A percentile compares a stretch with the other conserved stretches of the same genome.
These are phyloP conservation scores for Kernera saxatilis DNA, from an alignment of 345 rosid species.

Conservation along the genomic window DNA sequence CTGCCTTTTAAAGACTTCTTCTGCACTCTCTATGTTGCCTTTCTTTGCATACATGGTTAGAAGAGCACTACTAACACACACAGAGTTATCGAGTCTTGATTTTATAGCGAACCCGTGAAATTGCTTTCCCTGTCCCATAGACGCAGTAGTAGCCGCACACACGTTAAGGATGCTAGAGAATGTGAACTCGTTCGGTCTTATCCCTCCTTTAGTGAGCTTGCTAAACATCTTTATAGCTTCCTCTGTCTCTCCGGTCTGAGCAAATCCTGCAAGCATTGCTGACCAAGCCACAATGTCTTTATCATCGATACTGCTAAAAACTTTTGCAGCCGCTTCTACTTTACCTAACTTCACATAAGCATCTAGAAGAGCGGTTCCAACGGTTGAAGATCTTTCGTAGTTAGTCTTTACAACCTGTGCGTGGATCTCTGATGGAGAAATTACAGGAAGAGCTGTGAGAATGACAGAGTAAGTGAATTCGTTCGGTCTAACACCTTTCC, in stretches of 20 bases:
- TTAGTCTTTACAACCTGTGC: constrained; percentile 68
- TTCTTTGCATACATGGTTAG: constrained; percentile 85
- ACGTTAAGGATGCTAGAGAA: constrained; percentile 75
- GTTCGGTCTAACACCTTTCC: constrained; percentile 64
- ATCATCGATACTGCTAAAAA: constrained; percentile 48
- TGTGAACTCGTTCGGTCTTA: constrained; percentile 73
- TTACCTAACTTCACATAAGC: constrained; percentile 64
- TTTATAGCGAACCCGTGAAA: constrained; percentile 71
- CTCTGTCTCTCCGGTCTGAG: constrained; percentile 64
- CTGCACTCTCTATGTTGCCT: constrained; percentile 71
- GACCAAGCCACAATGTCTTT: constrained; percentile 94
- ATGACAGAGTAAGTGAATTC: constrained; percentile 73
- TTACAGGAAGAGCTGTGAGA: constrained; percentile 51
- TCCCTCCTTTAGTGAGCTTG: constrained; percentile 42
- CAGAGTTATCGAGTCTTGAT: constrained; percentile 41
- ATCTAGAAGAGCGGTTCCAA: constrained; percentile 83
- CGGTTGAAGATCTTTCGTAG: constrained; percentile 46
- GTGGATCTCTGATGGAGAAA: constrained; percentile 60
- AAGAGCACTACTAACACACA: constrained; percentile 78
- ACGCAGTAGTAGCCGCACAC: constrained; percentile 60
- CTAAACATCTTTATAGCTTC: constrained; percentile 50
- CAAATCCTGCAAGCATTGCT: constrained; percentile 76
- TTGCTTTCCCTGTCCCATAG: constrained; percentile 77
- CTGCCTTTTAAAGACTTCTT: constrained; percentile 61
- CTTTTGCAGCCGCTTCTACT: constrained; percentile 50